These are phyloP conservation scores for Talaromyces marneffei DNA, from an alignment of 2,329 filamentous ascomycete species.

Conservation along the genomic window DNA sequence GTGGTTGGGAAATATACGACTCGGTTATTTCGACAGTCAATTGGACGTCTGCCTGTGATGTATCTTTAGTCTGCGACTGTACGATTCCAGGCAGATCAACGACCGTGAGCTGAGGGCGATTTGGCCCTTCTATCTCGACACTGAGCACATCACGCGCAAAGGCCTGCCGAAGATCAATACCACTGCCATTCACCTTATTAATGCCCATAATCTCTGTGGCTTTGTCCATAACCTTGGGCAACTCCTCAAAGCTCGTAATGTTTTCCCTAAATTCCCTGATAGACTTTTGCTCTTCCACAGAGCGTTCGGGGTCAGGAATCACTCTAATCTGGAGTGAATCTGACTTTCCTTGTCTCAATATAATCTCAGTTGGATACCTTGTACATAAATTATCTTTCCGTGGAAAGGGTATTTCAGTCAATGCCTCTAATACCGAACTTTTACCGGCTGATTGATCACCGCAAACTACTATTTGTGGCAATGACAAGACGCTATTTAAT, in stretches of 20 bases:
- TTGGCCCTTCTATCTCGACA: conserved; percentile 55
- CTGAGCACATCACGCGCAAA: conserved; percentile 32
- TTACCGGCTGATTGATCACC: too few relatives aligned
- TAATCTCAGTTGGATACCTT: too few relatives aligned
- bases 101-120: conserved; percentile 55
- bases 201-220: conserved; percentile 24
- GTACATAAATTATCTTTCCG: too few relatives aligned
- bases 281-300: conserved; percentile 28
- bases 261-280: conserved; percentile 32
- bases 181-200: conserved; percentile 17
- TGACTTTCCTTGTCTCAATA: too few relatives aligned
- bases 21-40: not conserved
- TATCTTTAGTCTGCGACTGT: conserved; percentile 20
- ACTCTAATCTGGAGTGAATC: too few relatives aligned
- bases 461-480: too few relatives aligned
- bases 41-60: not conserved
- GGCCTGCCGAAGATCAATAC: too few relatives aligned
- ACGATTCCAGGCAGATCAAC: conserved; percentile 59
- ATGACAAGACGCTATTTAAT: too few relatives aligned
- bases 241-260: conserved; percentile 18
- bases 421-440: too few relatives aligned
- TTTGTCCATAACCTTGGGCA: conserved; percentile 20
- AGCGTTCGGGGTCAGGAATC: conserved; percentile 34
- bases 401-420: too few relatives aligned
- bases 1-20: conserved; percentile 22